phyloP scores from a whole-genome alignment of 1,284 basidiomycete species.

The Ceratobasidium sp. region DNA sequence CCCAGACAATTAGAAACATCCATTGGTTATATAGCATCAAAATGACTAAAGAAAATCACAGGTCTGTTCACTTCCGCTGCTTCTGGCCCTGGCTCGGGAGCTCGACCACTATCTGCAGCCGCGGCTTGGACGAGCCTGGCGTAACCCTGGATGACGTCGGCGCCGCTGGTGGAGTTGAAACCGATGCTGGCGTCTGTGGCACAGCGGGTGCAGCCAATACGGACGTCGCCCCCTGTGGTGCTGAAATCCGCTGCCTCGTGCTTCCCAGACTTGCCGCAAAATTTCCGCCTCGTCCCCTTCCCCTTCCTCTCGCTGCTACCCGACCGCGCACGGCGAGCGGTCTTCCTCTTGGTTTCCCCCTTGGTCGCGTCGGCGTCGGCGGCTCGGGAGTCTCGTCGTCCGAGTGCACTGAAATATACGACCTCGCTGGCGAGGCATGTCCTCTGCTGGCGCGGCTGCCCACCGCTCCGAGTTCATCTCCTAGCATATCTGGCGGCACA shows the following conservation, averaged over 20 bases:
- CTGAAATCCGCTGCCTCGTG: background rate
- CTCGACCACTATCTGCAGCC: conserved; percentile 23
- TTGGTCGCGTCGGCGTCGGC: background rate
- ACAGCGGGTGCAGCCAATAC: background rate
- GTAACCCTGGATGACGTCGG: background rate
- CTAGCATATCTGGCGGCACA: conserved; percentile 11
- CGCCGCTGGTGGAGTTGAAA: background rate
- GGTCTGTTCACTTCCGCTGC: background rate
- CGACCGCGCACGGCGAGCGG: background rate
- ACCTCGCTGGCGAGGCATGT: conserved; percentile 2
- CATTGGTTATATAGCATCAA: background rate
- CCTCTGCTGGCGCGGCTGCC: background rate
- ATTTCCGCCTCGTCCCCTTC: background rate
- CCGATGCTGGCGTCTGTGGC: background rate
- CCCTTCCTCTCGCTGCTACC: background rate
- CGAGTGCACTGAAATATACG: conserved; percentile 21
- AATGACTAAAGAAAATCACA: background rate
- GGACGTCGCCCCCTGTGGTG: background rate
- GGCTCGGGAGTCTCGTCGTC: conserved; percentile 14
- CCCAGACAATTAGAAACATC: background rate
- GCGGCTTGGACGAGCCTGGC: background rate
- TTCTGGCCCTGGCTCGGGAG: conserved; percentile 7
- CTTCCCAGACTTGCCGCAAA: background rate
- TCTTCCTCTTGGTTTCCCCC: background rate
- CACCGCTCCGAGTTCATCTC: conserved; percentile 15